Base-by-base conservation (phyloP, 2,329 filamentous ascomycete species). In the Graphiopsis chlorocephala region DNA sequence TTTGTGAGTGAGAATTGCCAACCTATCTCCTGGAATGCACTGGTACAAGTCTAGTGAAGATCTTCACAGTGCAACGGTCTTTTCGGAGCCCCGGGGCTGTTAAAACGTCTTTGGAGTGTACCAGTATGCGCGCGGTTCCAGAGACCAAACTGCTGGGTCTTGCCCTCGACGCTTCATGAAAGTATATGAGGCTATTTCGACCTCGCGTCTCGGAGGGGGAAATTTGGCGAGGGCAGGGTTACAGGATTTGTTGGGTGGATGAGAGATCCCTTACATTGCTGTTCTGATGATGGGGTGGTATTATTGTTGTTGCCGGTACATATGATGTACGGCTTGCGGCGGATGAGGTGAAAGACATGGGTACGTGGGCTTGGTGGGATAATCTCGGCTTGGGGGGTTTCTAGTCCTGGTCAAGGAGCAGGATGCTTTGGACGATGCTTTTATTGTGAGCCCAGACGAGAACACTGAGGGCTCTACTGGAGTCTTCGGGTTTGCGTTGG, bases 131-230 rank as follows among this genome's bases (percentile, higher is more conserved):
- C 35, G 35, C 35, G 17, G 28, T 15, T 35, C 52, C 52, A 35
- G 11, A 35, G 11, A 56, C 52, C 52, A 35, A 14, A 23, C 52
- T n/a, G 29, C 20, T 25, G 52, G 52, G 20, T 28, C 10, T 29
- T 35, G 29, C 20, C 52, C 28, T n/a, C 3, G 17, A 56, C 28
- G 52, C 28, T 14, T 5, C 8, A 33, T 12, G 52, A 25, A 56
- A 56, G 52, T 35, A 25, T 56, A 3, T 56, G 52, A 56, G 52
- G 52, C 52, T 56, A 56, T 31, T 25, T 35, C 25, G 52, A 56
- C 52, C 8, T 56, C 52, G 1, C 29, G 5, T 52, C 12, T 15
- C n/a, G 5, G 35, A 38, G 35, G 35, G 35, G 3, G 17, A 38
- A n/a, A 2, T 5, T 42, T 42, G 17, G 35, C 35, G 35, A 42